Conservation (phyloP, 2,329 filamentous ascomycete species). For the Ophiostoma quercus region DNA sequence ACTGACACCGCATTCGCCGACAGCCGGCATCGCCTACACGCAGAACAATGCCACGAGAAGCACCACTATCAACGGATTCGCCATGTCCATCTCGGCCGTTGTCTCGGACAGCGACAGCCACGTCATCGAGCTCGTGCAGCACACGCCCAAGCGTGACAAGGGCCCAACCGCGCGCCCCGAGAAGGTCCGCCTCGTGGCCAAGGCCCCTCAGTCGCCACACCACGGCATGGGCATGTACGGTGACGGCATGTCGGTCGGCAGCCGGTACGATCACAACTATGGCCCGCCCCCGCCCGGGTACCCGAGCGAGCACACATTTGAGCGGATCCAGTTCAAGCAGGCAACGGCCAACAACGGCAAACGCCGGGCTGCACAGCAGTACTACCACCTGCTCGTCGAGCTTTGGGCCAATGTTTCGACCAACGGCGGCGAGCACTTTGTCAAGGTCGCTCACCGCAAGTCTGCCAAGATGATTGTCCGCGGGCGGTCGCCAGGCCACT, state of each 20-base stretch:
- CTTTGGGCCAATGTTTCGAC: constrained; percentile 64
- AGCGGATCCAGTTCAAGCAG: constrained; percentile 90
- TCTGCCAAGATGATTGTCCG: constrained; percentile 84
- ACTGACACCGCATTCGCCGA: constrained; percentile 53
- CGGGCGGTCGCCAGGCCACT: constrained; percentile 75
- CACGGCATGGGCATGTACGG: constrained; percentile 43
- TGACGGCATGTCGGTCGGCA: constrained; percentile 21
- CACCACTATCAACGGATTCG: constrained; percentile 66
- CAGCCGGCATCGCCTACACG: constrained; percentile 48
- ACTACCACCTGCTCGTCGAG: constrained; percentile 85
- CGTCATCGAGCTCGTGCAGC: constrained; percentile 77
- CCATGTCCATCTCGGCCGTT: constrained; percentile 78
- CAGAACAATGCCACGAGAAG: constrained; percentile 48
- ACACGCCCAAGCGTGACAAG: constrained; percentile 87
- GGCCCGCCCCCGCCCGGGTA: constrained; percentile 37
- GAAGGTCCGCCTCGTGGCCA: constrained; percentile 62
- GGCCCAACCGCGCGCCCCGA: constrained; percentile 72
- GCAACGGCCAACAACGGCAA: constrained; percentile 94
- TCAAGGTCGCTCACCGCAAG: constrained; percentile 66
- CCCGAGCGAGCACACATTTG: constrained; percentile 61
- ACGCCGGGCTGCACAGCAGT: constrained; percentile 81
- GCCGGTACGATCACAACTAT: constrained; percentile 42
- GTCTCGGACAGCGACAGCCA: constrained; percentile 73
- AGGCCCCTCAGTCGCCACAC: constrained; percentile 49
- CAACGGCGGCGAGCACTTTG: constrained; percentile 48